Evolutionary conservation across 2,329 filamentous ascomycete species (phyloP).

Genomic region (Oidium heveae): DNA sequence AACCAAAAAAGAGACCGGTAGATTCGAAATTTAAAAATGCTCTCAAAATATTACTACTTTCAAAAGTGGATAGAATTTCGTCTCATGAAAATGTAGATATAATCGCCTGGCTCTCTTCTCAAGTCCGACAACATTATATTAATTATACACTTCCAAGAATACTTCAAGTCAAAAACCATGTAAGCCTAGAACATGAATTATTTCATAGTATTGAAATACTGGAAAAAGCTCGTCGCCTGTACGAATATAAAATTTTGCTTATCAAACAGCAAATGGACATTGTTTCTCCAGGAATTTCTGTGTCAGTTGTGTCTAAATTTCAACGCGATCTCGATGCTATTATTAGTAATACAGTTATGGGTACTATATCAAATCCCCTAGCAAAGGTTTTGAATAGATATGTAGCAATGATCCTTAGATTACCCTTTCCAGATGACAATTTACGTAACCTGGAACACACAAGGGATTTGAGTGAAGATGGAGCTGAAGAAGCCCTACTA

Average conservation of each 20-base stretch:
- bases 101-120: conserved; percentile 32
- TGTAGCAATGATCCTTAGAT: conserved; percentile 23
- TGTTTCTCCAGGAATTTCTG: conserved; percentile 12
- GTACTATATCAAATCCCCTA: conserved; percentile 26
- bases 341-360: conserved; percentile 34
- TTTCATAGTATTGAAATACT: conserved; percentile 28
- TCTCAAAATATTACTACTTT: conserved; percentile 26
- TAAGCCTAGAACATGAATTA: conserved; percentile 19
- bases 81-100: conserved; percentile 29
- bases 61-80: conserved; percentile 20
- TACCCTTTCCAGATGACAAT: conserved; percentile 3
- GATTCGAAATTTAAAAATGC: conserved; percentile 22
- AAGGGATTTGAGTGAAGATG: conserved; percentile 10
- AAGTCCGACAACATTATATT: conserved; percentile 34
- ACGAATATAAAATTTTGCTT: conserved; percentile 27
- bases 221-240: conserved; percentile 32
- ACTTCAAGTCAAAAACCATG: conserved; percentile 15
- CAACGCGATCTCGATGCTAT: conserved; percentile 36
- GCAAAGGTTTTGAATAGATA: conserved; percentile 26
- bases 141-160: conserved; percentile 32
- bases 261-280: conserved; percentile 23
- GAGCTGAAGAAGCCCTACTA: conserved; percentile 25
- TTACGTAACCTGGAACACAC: conserved; percentile 2
- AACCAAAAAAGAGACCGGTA: conserved; percentile 10
- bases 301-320: conserved; percentile 24